phyloP scores from a whole-genome alignment of 2,329 filamentous ascomycete species.

The Chaetomium sp. region DNA sequence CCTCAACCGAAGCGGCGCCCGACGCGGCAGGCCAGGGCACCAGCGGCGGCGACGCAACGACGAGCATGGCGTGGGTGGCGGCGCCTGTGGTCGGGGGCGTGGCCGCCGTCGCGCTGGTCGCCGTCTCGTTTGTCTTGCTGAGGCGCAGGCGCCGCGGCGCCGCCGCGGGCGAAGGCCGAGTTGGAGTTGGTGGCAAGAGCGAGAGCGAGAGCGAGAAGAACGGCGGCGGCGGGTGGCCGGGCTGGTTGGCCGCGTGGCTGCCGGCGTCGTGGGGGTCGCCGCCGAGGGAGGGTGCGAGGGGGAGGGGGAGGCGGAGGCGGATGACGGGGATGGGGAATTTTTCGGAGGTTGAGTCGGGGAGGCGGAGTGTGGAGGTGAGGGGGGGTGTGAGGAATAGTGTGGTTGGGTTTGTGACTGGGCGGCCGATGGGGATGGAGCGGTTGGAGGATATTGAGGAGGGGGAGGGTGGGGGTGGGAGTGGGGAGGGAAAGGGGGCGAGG shows the following conservation, averaged over 20 bases:
- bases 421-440: constrained; percentile 34
- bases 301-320: neutral
- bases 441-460: constrained; percentile 35
- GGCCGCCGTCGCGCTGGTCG: constrained; percentile 40
- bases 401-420: constrained; percentile 28
- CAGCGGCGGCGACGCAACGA: neutral
- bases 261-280: constrained; percentile 17
- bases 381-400: constrained; percentile 31
- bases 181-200: too few relatives aligned
- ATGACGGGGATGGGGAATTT: constrained; percentile 32
- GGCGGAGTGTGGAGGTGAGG: constrained; percentile 7
- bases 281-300: neutral
- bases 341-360: constrained; percentile 26
- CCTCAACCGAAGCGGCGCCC: constrained; percentile 4
- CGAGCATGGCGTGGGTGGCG: constrained; percentile 40
- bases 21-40: constrained; percentile 8
- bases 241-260: constrained; percentile 28
- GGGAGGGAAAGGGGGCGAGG: neutral
- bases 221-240: constrained; percentile 7
- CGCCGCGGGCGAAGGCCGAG: constrained; percentile 21
- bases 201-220: neutral
- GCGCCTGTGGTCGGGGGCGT: constrained; percentile 42
- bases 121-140: constrained; percentile 39
- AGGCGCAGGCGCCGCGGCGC: constrained; percentile 33
- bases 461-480: constrained; percentile 1